These are phyloP conservation scores for Scytalidium lignicola DNA, from an alignment of 2,329 filamentous ascomycete genomes.

Conservation along the genomic window DNA sequence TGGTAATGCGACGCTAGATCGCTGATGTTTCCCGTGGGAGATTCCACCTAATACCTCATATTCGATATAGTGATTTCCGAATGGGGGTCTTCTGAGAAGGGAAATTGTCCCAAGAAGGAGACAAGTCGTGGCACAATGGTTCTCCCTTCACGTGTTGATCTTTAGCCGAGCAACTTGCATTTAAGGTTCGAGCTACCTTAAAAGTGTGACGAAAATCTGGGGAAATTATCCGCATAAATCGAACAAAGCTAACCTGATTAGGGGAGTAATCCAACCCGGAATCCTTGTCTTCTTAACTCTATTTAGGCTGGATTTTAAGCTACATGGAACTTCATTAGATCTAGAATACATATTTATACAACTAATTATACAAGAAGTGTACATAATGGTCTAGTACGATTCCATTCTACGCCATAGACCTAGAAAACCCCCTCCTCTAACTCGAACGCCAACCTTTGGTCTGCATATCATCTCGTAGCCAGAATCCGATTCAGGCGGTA, in stretches of 20 bases:
- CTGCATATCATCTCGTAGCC: constrained; percentile 44
- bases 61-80: background rate
- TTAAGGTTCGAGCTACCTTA: background rate
- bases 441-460: constrained; percentile 42
- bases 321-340: no score
- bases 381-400: background rate
- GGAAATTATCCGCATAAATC: background rate
- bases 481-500: background rate
- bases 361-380: background rate
- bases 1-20: background rate
- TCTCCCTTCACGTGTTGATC: background rate
- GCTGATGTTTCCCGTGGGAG: background rate
- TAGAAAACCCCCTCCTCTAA: constrained; percentile 46
- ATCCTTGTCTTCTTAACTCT: no score
- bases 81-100: background rate
- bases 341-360: no score
- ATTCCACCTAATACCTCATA: background rate
- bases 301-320: no score
- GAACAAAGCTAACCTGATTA: background rate
- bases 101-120: background rate
- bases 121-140: background rate
- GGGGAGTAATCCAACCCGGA: no score
- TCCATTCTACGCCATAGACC: constrained; percentile 33
- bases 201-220: background rate
- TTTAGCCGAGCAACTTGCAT: background rate